Conservation (phyloP, 2,329 filamentous ascomycete species). For the Colletotrichum echinochloae region DNA sequence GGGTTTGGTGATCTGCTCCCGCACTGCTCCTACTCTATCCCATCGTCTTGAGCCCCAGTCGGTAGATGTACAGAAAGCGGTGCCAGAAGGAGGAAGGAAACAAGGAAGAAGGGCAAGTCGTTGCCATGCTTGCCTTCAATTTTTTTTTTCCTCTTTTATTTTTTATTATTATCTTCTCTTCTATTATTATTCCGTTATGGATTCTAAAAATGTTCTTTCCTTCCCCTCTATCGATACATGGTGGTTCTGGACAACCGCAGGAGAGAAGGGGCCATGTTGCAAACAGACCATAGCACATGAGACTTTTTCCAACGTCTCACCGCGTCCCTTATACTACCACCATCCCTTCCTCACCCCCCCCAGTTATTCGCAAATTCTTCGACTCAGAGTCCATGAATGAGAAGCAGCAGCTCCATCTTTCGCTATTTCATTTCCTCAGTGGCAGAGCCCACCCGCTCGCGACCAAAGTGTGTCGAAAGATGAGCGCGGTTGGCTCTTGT, state of each 20-base stretch:
- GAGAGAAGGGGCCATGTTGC: too few relatives aligned
- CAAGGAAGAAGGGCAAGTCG: background rate
- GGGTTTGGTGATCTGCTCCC: background rate
- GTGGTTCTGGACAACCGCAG: too few relatives aligned
- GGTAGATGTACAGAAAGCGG: background rate
- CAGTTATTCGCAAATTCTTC: background rate
- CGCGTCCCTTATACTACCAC: background rate
- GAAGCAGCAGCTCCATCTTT: background rate
- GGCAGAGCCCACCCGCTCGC: background rate
- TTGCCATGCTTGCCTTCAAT: background rate
- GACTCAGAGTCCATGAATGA: background rate
- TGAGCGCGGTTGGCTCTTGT: background rate
- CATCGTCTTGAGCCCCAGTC: background rate
- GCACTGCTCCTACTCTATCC: background rate
- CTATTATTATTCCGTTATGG: too few relatives aligned
- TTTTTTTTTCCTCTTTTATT: too few relatives aligned
- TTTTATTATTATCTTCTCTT: too few relatives aligned
- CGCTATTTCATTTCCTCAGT: background rate
- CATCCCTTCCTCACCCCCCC: background rate
- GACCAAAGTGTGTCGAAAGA: background rate
- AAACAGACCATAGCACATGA: too few relatives aligned
- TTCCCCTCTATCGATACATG: slow-evolving; percentile 2
- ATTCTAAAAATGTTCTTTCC: too few relatives aligned
- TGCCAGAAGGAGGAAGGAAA: too few relatives aligned
- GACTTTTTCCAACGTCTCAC: background rate